Evolutionary conservation across 495 filamentous ascomycete genomes (phyloP).

Genomic region (Aspergillus saccharolyticus): DNA sequence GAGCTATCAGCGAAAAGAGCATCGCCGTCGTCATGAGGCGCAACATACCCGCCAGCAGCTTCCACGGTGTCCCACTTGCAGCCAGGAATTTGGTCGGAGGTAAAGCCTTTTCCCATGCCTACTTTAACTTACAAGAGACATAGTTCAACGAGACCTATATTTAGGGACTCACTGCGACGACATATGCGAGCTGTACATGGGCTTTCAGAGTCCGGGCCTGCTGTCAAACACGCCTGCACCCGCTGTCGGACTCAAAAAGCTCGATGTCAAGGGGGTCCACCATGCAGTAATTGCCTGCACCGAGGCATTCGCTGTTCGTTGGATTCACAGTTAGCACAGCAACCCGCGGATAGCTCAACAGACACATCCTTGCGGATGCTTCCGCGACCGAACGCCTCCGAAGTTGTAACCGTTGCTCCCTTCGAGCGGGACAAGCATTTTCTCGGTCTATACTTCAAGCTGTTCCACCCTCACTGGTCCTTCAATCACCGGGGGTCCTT

Average conservation of each 20-base stretch:
- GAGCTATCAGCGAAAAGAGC: slow-evolving; percentile 11
- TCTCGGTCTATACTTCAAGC: slow-evolving; percentile 24
- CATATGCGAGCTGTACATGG: slow-evolving; percentile 20
- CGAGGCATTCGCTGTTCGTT: slow-evolving; percentile 20
- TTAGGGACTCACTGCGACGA: slow-evolving; percentile 31
- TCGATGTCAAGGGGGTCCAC: slow-evolving; percentile 25
- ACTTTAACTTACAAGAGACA: background rate
- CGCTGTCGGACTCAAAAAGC: slow-evolving; percentile 21
- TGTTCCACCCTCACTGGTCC: slow-evolving; percentile 29
- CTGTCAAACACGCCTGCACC: slow-evolving; percentile 16
- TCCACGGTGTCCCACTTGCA: slow-evolving; percentile 18
- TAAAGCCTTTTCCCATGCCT: slow-evolving; percentile 7
- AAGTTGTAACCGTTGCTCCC: background rate
- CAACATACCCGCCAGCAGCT: slow-evolving; percentile 5
- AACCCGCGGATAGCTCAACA: background rate
- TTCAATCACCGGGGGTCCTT: slow-evolving; percentile 29
- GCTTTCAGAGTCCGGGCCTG: slow-evolving; percentile 11
- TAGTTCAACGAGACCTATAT: too few species aligned
- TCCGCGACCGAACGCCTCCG: background rate
- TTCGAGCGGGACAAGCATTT: slow-evolving; percentile 15
- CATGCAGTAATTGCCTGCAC: slow-evolving; percentile 23
- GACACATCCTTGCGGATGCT: background rate
- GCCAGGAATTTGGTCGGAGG: slow-evolving; percentile 20
- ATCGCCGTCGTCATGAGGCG: slow-evolving; percentile 7
- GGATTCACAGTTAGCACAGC: background rate